Conservation (phyloP, 2,329 filamentous ascomycete species). For the Biscogniauxia marginata region DNA sequence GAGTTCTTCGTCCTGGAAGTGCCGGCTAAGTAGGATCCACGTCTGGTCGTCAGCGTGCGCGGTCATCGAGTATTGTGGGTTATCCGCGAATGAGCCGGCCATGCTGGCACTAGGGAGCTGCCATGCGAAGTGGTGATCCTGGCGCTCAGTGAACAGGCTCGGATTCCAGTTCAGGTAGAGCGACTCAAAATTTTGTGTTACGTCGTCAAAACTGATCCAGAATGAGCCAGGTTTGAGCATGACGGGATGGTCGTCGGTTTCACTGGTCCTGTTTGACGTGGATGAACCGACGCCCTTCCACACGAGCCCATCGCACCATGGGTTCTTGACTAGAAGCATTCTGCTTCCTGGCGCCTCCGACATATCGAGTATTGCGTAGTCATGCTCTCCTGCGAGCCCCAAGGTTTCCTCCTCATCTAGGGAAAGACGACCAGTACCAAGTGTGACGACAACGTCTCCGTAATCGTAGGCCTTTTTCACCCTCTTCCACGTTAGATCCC, state of each 20-base stretch:
- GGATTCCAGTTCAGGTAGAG: conserved; percentile 99
- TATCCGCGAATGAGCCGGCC: conserved; percentile 58
- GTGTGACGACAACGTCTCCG: conserved; percentile 81
- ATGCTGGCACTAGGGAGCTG: conserved; percentile 50
- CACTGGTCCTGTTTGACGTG: conserved; percentile 16
- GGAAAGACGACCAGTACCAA: conserved; percentile 84
- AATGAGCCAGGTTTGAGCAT: conserved; percentile 69
- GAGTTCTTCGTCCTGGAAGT: conserved; percentile 72
- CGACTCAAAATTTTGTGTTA: conserved; percentile 90
- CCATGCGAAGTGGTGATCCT: conserved; percentile 92
- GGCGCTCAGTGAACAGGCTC: conserved; percentile 71
- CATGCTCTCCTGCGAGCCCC: conserved; percentile 85
- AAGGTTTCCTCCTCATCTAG: conserved; percentile 73
- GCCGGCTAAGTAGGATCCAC: conserved; percentile 84
- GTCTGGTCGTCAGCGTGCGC: conserved; percentile 60
- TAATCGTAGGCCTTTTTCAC: conserved; percentile 72
- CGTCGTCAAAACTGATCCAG: conserved; percentile 87
- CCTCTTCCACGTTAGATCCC: conserved; percentile 73
- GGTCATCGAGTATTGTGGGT: conserved; percentile 70
- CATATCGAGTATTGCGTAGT: conserved; percentile 88
- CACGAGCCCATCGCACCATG: conserved; percentile 81
- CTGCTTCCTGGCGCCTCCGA: conserved; percentile 59
- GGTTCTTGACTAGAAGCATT: conserved; percentile 86
- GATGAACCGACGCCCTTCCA: conserved; percentile 59
- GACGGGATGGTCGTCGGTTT: conserved; percentile 24